Evolutionary conservation across 352 stramenopile genomes (phyloP), one percentile per base, ranked within the genome.

Genomic region (Phytophthora pinifolia): DNA sequence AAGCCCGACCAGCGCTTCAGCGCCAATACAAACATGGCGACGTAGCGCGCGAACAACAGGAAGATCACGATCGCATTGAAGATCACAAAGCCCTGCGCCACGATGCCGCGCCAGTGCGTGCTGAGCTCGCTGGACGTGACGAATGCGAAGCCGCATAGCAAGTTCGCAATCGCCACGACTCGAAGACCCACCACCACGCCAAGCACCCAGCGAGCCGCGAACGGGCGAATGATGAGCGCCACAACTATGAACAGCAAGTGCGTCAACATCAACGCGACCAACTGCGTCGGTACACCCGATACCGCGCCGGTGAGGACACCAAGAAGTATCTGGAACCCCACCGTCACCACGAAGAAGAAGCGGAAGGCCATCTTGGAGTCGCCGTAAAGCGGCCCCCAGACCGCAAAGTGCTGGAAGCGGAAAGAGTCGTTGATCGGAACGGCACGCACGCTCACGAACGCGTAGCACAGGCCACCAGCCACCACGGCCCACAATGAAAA

Each of bases 41-140:
- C 59, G 46, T 85, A 77, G 18, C 80, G 77, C 17, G 73, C 62
- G 38, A 86, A 88, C 9, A 86, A 70, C 25, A 74, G 18, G 14
- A 88, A 55, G 12, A 91, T 66, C 3, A 88, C 57, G 37, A 77
- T 35, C 29, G 78, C 74, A 50, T 91, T 91, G 56, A 83, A 58
- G 5, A 75, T 54, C 34, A 88, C 74, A 25, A 88, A 84, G 18
- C 54, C 52, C 35, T 85, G 74, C 8, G 80, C 77, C 15, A 88
- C 43, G 12, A 55, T 58, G 4, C 58, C 63, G 30, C 78, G 77
- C 46, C 46, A 62, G 2, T 57, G 35, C 7, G 48, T 70, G 25
- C 64, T 59, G 34, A 86, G 54, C 30, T 73, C 58, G 43, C 67
- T 90, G 9, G 55, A 62, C 13, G 74, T 82, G 6, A 81, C 54